Evolutionary conservation across 1,139 yeast genomes (phyloP), one percentile per base, ranked within the genome.

Genomic region (Zygosaccharomyces sapae): DNA sequence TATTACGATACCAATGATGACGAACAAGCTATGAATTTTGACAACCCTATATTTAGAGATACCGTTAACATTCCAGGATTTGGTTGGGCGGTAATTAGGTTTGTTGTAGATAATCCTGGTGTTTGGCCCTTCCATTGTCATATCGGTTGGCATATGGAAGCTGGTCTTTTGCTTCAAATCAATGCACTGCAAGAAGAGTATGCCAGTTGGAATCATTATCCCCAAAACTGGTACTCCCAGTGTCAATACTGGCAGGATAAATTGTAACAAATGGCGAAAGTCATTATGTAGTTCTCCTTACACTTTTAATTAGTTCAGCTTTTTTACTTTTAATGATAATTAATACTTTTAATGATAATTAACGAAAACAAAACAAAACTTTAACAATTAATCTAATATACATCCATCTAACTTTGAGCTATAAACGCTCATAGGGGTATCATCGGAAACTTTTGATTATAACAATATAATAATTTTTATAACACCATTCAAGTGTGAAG

Each of bases 71-170:
- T 83, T n/a, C 73, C 74, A 44, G 74, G 79, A 2, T 76, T 73
- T 48, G 84, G 84, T 2, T 80, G 80, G 67, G 75, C 83, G 37
- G 66, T 71, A 10, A 39, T 76, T 31, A 70, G 90, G 53, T 80
- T 84, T 59, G 74, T 73, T 48, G 81, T 86, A 27, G 80, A 82
- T 57, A 83, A 83, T 59, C 90, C 92, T 4, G 92, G 92, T 19
- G 78, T 83, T 18, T 84, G 90, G 89, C 74, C 81, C 40, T 80
- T 84, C 74, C 92, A 84, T 60, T 84, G 90, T 65, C 90, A 83
- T 56, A 80, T 83, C 44, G 84, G 83, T 50, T 83, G 89, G 89
- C 90, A 83, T 64, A 56, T 57, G 52, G 63, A 58, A 42, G 55
- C 60, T 22, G 65, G 65, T 3, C 42, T 61, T 33, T 33, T 55